Conservation (phyloP, 2,329 filamentous ascomycete genomes). For the Arthrocladium fulminans region DNA sequence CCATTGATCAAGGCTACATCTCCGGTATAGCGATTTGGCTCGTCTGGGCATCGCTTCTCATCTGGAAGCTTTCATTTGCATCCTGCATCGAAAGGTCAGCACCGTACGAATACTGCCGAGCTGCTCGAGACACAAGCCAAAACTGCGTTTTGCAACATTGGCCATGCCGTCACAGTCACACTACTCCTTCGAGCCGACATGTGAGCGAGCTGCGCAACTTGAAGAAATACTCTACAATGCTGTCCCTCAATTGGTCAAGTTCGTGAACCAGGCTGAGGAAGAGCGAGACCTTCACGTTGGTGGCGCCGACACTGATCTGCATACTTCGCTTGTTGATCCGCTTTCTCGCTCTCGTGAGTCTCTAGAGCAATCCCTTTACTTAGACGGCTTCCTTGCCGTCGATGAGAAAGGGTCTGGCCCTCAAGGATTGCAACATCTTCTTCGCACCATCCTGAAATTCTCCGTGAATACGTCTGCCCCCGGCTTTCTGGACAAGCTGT, state of each 20-base stretch:
- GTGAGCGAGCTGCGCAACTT: slow-evolving; percentile 14
- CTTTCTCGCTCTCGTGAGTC: slow-evolving; percentile 52
- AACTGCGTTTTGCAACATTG: no score
- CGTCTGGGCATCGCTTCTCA: no score
- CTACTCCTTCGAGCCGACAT: not conserved
- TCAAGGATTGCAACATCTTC: slow-evolving; percentile 62
- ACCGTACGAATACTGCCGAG: no score
- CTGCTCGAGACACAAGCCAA: no score
- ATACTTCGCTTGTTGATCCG: slow-evolving; percentile 56
- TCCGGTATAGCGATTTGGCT: no score
- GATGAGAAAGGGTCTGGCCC: slow-evolving; percentile 54
- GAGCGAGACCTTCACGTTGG: slow-evolving; percentile 21
- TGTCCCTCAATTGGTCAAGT: slow-evolving; percentile 37
- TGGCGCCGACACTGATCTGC: slow-evolving; percentile 26
- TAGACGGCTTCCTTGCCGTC: slow-evolving; percentile 33
- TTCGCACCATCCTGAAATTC: slow-evolving; percentile 65
- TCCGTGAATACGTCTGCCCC: slow-evolving; percentile 99
- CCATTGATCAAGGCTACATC: no score
- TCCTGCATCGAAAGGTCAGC: no score
- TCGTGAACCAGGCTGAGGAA: slow-evolving; percentile 36
- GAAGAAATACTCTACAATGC: slow-evolving; percentile 26
- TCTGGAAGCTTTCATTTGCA: no score
- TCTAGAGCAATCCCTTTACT: slow-evolving; percentile 37
- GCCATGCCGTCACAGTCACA: no score
- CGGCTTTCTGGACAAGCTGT: slow-evolving; percentile 92